Base-by-base conservation (phyloP, 2,329 filamentous ascomycete species). In the Colletotrichum shisoi region DNA sequence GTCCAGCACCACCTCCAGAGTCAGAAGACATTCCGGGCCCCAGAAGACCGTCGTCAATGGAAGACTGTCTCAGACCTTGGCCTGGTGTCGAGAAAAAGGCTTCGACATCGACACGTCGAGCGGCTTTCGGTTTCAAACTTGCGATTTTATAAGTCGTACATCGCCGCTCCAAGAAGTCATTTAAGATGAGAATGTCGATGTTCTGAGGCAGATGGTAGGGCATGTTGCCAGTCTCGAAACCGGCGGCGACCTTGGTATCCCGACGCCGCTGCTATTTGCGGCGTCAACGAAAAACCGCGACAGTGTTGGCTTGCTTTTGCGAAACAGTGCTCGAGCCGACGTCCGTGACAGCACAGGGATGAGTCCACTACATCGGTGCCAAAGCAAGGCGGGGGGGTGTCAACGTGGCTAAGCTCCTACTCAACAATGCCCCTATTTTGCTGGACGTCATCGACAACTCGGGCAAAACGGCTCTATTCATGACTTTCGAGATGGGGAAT, bases 401-500 rank as follows among this genome's bases (percentile, higher is more conserved):
- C 12, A 49, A 66, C 8, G 74, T 74, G 4, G 74, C 74, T 3
- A 67, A 70, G 58, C 58, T 73, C 34, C 70, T 76, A 8, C 69
- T 76, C n/a, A 37, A 70, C 12, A 17, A 48, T 3, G 65, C 69
- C 9, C 68, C 70, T 1, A 48, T 59, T 2, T 57, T 73, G 3
- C 40, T 75, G 12, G 57, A 76, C 45, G 31, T 57, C 4, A 21
- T 67, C 17, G 73, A 76, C 56, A 62, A 61, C 31, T 70, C 71
- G 51, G 72, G 71, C 12, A 75, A 75, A 52, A 76, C 74, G 17
- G 73, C 75, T 3, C 69, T 76, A 1, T 74, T 71, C 46, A 72
- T 74, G 68, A 74, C 74, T 1, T 74, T 72, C 45, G 73, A 76
- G 56, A 71, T 71, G 54, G 73, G 73, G 3, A 76, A 76, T 34